phyloP scores from a whole-genome alignment of 2,329 filamentous ascomycete species.

The Fusarium oligoseptatum region DNA sequence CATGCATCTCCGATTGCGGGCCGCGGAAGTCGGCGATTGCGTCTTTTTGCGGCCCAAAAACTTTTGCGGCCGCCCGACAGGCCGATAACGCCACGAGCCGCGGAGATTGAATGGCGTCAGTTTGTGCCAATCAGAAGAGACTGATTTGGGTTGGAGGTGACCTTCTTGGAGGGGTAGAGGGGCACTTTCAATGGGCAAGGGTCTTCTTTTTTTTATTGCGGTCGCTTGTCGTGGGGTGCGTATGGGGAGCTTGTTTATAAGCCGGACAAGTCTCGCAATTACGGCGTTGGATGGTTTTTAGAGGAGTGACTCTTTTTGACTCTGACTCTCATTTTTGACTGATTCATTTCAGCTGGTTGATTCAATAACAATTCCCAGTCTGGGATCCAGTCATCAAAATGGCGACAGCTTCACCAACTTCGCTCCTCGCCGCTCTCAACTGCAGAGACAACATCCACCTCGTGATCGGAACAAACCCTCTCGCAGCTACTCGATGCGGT shows the following conservation, averaged over 20 bases:
- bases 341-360: background rate
- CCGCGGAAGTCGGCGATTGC: constrained; percentile 48
- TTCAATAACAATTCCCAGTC: background rate
- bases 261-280: constrained; percentile 33
- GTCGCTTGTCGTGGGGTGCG: background rate
- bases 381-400: constrained; percentile 9
- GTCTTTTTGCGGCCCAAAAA: constrained; percentile 20
- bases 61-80: constrained; percentile 39
- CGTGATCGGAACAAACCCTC: constrained; percentile 85
- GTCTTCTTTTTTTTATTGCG: constrained; percentile 7
- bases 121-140: constrained; percentile 42
- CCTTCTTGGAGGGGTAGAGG: constrained; percentile 28
- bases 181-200: constrained; percentile 31
- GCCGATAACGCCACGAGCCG: constrained; percentile 40
- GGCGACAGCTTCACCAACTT: constrained; percentile 42
- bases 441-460: constrained; percentile 81
- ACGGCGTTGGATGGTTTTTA: constrained; percentile 3
- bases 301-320: background rate
- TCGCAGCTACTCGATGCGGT: constrained; percentile 86
- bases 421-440: constrained; percentile 80
- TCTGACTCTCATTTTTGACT: background rate
- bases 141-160: constrained; percentile 32
- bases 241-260: constrained; percentile 33
- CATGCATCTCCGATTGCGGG: constrained; percentile 46
- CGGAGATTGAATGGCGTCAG: constrained; percentile 53